Conservation (phyloP, 2,329 filamentous ascomycete genomes). For the Sphaerulina musiva region DNA sequence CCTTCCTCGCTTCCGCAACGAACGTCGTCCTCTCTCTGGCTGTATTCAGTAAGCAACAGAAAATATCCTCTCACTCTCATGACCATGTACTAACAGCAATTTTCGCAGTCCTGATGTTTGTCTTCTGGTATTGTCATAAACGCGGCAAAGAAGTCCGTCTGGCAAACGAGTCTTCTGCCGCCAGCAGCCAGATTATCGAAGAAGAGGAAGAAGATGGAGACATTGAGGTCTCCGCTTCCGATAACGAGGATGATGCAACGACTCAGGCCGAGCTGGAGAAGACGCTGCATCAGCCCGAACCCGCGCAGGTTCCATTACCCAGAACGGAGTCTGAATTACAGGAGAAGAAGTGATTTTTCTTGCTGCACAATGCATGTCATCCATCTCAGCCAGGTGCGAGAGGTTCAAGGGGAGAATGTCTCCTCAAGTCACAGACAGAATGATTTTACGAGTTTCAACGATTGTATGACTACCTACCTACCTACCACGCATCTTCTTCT, state of each 20-base stretch:
- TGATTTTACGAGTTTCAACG: too few species aligned
- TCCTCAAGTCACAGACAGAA: too few species aligned
- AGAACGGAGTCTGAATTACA: slow-evolving; percentile 3
- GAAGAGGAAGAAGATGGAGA: slow-evolving; percentile 25
- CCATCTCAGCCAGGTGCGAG: too few species aligned
- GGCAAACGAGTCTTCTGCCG: slow-evolving; percentile 31
- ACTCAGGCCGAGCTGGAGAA: slow-evolving; percentile 16
- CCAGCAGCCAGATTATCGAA: slow-evolving; percentile 9
- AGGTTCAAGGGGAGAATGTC: too few species aligned
- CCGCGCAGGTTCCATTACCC: slow-evolving; percentile 23
- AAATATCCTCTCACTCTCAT: neutral
- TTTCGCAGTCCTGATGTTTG: slow-evolving; percentile 69
- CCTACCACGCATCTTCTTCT: too few species aligned
- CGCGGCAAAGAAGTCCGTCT: slow-evolving; percentile 80
- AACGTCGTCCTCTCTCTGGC: slow-evolving; percentile 88
- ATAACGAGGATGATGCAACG: slow-evolving; percentile 14
- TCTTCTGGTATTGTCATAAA: slow-evolving; percentile 98
- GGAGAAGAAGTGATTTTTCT: neutral
- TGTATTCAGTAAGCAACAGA: slow-evolving; percentile 63
- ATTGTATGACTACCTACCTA: too few species aligned
- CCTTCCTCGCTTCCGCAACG: slow-evolving; percentile 74
- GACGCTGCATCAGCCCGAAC: slow-evolving; percentile 23
- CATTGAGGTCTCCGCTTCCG: slow-evolving; percentile 17
- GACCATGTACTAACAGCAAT: slow-evolving; percentile 20
- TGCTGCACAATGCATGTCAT: neutral